These are phyloP conservation scores for Penicillium sp. DNA, from an alignment of 2,329 filamentous ascomycete genomes.

Conservation along the genomic window DNA sequence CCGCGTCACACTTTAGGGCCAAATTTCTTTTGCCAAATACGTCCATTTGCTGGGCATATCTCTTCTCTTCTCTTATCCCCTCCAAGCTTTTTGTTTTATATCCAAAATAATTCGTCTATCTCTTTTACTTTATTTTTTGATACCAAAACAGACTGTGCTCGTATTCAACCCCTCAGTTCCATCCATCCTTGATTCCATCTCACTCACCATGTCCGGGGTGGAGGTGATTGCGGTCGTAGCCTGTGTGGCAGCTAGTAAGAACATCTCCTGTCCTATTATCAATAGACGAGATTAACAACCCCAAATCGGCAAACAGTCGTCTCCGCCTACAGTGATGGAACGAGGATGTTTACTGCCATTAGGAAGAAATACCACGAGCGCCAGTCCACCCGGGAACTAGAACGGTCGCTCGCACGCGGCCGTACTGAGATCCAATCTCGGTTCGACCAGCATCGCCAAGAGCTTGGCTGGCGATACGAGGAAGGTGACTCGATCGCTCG, in stretches of 20 bases:
- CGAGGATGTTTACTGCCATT: conserved; percentile 25
- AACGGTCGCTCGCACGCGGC: conserved; percentile 31
- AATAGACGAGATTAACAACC: background rate
- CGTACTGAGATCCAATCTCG: conserved; percentile 29
- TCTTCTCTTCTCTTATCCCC: background rate
- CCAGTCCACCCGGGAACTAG: conserved; percentile 22
- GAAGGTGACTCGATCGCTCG: conserved; percentile 31
- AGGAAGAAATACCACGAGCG: conserved; percentile 19
- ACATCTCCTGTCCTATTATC: background rate
- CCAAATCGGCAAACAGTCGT: conserved; percentile 17
- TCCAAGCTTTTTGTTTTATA: background rate
- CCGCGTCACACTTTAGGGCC: background rate
- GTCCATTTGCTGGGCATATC: background rate
- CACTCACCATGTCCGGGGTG: conserved; percentile 13
- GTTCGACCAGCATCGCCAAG: conserved; percentile 28
- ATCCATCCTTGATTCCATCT: background rate
- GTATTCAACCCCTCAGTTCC: background rate
- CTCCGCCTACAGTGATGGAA: conserved; percentile 27
- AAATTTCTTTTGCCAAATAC: background rate
- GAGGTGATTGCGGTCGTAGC: conserved; percentile 19
- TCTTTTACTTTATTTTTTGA: background rate
- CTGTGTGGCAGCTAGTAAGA: conserved; percentile 20
- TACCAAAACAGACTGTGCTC: background rate
- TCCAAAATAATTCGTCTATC: background rate
- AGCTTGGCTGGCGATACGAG: conserved; percentile 30